These are phyloP conservation scores for Ustilago cynodontis DNA, from an alignment of 1,284 basidiomycete species.

Conservation along the genomic window DNA sequence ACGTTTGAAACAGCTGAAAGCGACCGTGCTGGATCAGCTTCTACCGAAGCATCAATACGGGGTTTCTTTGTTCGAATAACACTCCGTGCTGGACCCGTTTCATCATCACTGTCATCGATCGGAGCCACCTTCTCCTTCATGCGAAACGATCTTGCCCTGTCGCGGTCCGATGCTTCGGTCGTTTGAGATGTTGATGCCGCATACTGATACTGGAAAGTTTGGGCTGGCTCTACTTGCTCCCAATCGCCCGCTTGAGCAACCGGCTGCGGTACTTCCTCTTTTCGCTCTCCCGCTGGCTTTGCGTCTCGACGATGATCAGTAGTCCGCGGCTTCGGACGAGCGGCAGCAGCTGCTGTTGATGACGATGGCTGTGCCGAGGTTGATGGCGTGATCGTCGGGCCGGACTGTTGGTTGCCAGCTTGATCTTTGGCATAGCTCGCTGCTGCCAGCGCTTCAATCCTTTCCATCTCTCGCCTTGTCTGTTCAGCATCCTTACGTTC, in stretches of 20 bases:
- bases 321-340: not conserved
- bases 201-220: slow-evolving; percentile 39
- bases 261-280: slow-evolving; percentile 75
- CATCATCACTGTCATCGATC: slow-evolving; percentile 42
- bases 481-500: slow-evolving; percentile 86
- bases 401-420: not conserved
- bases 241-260: slow-evolving; percentile 86
- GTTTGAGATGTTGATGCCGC: slow-evolving; percentile 7
- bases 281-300: slow-evolving; percentile 67
- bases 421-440: slow-evolving; percentile 63
- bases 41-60: not conserved
- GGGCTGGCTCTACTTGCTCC: slow-evolving; percentile 77
- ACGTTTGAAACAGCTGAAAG: not conserved
- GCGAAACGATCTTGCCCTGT: slow-evolving; percentile 54
- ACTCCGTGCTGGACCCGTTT: slow-evolving; percentile 16
- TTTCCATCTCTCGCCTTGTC: slow-evolving; percentile 85
- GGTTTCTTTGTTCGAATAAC: slow-evolving; percentile 58
- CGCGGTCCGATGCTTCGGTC: slow-evolving; percentile 33
- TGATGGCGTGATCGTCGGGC: slow-evolving; percentile 62
- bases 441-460: slow-evolving; percentile 81
- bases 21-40: not conserved
- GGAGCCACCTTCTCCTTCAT: slow-evolving; percentile 45
- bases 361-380: not conserved
- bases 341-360: not conserved
- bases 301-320: not conserved